Conservation (phyloP, 2,329 filamentous ascomycete species). For the Colletotrichum liriopes region DNA sequence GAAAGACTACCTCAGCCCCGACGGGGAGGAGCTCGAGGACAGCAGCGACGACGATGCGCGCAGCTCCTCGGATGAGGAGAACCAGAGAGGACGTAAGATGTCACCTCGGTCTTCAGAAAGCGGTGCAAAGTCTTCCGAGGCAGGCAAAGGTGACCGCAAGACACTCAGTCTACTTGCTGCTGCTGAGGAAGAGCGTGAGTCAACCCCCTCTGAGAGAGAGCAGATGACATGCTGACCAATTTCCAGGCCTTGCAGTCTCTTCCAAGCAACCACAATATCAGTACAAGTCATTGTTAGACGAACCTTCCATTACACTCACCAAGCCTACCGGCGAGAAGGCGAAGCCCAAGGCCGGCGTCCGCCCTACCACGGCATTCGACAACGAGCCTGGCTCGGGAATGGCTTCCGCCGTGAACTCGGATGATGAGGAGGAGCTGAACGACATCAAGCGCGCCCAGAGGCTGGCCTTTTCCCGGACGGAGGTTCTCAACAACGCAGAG, state of each 20-base stretch:
- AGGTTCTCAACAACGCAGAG: constrained; percentile 82
- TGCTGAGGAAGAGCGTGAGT: constrained; percentile 84
- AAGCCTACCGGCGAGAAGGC: constrained; percentile 74
- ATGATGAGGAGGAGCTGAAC: constrained; percentile 86
- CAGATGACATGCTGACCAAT: constrained; percentile 45
- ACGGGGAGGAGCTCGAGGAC: constrained; percentile 77
- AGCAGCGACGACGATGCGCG: constrained; percentile 82
- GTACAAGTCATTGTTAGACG: constrained; percentile 76
- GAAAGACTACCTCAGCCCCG: constrained; percentile 77
- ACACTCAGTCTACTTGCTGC: constrained; percentile 78
- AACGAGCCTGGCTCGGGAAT: constrained; percentile 70
- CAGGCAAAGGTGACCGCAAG: constrained; percentile 58
- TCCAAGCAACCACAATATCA: constrained; percentile 66
- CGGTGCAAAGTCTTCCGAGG: constrained; percentile 54
- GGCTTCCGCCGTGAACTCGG: constrained; percentile 79
- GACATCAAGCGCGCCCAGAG: constrained; percentile 93
- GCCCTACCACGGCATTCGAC: constrained; percentile 90
- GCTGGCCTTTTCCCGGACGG: constrained; percentile 84
- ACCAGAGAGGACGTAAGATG: constrained; percentile 72
- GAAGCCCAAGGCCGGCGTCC: constrained; percentile 74
- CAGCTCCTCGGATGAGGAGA: constrained; percentile 77
- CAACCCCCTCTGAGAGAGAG: not conserved
- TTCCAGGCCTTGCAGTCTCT: constrained; percentile 67
- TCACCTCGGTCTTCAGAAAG: constrained; percentile 63
- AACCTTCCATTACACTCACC: constrained; percentile 77